A percentile compares a stretch with the other conserved stretches of the same genome.
These are phyloP conservation scores for Amaranthus cruentus DNA, from an alignment of 148 eudicot species.

Conservation along the genomic window DNA sequence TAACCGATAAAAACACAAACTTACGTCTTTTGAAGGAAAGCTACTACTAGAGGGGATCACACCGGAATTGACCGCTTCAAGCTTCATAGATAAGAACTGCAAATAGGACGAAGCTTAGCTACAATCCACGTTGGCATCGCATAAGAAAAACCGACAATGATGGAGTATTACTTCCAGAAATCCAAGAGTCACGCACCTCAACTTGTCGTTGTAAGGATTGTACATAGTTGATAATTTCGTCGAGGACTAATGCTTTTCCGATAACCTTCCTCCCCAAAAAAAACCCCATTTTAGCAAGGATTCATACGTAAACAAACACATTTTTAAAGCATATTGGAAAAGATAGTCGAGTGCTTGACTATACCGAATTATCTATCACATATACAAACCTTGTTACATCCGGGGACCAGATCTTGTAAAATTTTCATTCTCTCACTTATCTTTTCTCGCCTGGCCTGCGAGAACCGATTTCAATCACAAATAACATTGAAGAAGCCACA, in stretches of 20 bases:
- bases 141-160: background rate
- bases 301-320: background rate
- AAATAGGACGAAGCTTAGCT: background rate
- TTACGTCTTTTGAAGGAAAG: slow-evolving; percentile 69
- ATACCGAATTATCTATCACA: background rate
- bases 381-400: slow-evolving; percentile 72
- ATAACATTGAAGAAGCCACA: background rate
- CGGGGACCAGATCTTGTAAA: slow-evolving; percentile 96
- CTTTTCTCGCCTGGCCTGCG: slow-evolving; percentile 90
- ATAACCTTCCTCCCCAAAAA: slow-evolving; percentile 44
- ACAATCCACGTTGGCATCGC: background rate
- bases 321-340: background rate
- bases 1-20: slow-evolving; percentile 15
- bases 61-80: slow-evolving; percentile 75
- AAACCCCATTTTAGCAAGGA: background rate
- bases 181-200: slow-evolving; percentile 39
- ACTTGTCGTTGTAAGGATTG: slow-evolving; percentile 83
- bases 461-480: slow-evolving; percentile 7
- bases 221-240: slow-evolving; percentile 83
- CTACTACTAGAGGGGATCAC: slow-evolving; percentile 44
- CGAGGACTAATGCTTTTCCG: slow-evolving; percentile 86
- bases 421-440: slow-evolving; percentile 94
- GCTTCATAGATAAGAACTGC: slow-evolving; percentile 93
- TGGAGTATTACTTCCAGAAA: background rate
- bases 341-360: background rate